Conservation (phyloP, 768 basidiomycete species). For the Leccinum uliginosum region DNA sequence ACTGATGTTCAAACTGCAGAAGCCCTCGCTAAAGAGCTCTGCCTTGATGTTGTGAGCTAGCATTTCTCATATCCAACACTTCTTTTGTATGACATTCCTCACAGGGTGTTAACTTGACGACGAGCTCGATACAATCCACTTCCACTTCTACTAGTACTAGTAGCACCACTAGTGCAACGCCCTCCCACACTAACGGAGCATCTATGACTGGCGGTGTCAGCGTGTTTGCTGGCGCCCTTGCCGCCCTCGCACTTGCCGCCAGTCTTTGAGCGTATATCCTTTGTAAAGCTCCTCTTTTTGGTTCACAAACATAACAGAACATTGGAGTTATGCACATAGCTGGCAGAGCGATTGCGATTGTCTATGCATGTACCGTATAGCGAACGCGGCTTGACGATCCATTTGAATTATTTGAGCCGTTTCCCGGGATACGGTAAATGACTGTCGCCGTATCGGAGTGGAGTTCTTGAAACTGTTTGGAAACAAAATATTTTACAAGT, state of each 20-base stretch:
- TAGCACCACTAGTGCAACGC: not conserved
- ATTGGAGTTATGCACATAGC: not conserved
- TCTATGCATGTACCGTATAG: not conserved
- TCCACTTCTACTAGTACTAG: conserved; percentile 1
- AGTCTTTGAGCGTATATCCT: conserved; percentile 7
- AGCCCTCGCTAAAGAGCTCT: conserved; percentile 37
- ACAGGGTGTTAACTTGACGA: conserved; percentile 52
- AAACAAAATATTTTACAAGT: not conserved
- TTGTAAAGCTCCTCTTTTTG: not conserved
- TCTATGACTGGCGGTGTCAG: conserved; percentile 5
- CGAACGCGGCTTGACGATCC: not conserved
- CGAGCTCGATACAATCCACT: conserved; percentile 12
- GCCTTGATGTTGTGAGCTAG: conserved; percentile 45
- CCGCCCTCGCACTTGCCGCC: conserved; percentile 9
- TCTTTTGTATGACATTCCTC: not conserved
- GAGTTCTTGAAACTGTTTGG: not conserved
- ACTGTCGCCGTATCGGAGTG: not conserved
- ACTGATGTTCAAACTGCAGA: conserved; percentile 44
- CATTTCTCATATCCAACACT: not conserved
- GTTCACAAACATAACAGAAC: not conserved
- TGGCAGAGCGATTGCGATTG: not conserved
- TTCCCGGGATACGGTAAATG: too few species aligned
- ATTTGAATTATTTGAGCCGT: too few species aligned
- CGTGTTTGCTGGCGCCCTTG: conserved; percentile 8
- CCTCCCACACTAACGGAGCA: conserved; percentile 8